Evolutionary conservation across 495 filamentous ascomycete genomes (phyloP).

Genomic region (Podospora pseudocomata): DNA sequence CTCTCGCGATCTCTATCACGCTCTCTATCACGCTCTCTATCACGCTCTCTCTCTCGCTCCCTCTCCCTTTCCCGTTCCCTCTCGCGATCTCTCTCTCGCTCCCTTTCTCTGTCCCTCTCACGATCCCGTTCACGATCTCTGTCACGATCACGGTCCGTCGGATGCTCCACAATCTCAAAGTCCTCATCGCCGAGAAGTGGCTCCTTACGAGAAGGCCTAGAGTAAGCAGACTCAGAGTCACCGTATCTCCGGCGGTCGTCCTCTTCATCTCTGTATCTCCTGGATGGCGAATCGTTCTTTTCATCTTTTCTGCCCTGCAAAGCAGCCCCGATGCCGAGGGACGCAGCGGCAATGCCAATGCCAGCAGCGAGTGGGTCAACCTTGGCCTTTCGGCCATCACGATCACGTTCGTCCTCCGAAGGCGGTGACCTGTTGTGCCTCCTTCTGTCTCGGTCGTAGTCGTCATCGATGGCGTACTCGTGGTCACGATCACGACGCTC

Average conservation of each 20-base stretch:
- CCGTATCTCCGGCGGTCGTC: conserved; percentile 18
- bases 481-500: conserved; percentile 25
- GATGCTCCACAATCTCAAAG: conserved; percentile 36
- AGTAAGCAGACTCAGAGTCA: conserved; percentile 26
- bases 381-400: conserved; percentile 27
- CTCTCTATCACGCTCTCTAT: conserved; percentile 21
- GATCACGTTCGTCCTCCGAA: conserved; percentile 25
- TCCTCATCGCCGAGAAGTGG: conserved; percentile 35
- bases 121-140: conserved; percentile 20
- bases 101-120: conserved; percentile 20
- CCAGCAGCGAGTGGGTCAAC: conserved; percentile 39
- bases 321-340: conserved; percentile 34
- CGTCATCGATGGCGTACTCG: conserved; percentile 20
- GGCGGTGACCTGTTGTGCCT: conserved; percentile 2
- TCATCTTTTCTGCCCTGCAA: conserved; percentile 22
- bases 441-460: conserved; percentile 25
- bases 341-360: conserved; percentile 36
- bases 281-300: conserved; percentile 23
- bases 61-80: conserved; percentile 7
- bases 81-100: conserved; percentile 26
- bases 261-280: conserved; percentile 26
- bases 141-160: conserved; percentile 32
- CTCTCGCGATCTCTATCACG: conserved; percentile 18
- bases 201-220: conserved; percentile 24
- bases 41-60: conserved; percentile 15